These are phyloP conservation scores for Amaranthus tricolor DNA, from an alignment of 179 eudicot genomes.

Conservation along the genomic window DNA sequence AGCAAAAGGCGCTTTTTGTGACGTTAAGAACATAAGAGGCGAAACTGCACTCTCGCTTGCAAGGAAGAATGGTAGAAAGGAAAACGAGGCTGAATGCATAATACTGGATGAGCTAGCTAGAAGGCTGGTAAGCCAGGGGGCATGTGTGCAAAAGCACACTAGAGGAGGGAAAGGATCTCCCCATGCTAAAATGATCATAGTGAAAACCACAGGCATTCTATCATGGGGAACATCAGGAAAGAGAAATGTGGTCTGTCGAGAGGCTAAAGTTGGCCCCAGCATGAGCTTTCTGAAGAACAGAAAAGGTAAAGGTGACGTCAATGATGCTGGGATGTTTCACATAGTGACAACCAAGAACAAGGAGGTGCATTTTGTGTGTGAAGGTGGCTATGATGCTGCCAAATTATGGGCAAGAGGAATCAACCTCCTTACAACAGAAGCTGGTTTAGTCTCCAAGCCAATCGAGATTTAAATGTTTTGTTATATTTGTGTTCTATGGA, in stretches of 20 bases:
- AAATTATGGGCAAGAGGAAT: slow-evolving; percentile 92
- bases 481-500: slow-evolving; percentile 21
- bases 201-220: slow-evolving; percentile 26
- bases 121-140: slow-evolving; percentile 53
- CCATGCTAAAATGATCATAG: slow-evolving; percentile 53
- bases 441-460: slow-evolving; percentile 26
- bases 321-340: slow-evolving; percentile 60
- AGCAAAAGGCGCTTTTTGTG: slow-evolving; percentile 50
- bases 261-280: slow-evolving; percentile 35
- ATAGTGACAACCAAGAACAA: slow-evolving; percentile 71
- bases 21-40: slow-evolving; percentile 43
- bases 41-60: slow-evolving; percentile 74
- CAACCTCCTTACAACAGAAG: slow-evolving; percentile 64
- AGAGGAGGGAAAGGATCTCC: slow-evolving; percentile 76
- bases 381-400: slow-evolving; percentile 72
- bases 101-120: slow-evolving; percentile 69
- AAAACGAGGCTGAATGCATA: slow-evolving; percentile 43
- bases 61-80: slow-evolving; percentile 26
- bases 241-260: slow-evolving; percentile 42
- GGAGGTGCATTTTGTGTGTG: slow-evolving; percentile 85
- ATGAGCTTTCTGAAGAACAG: slow-evolving; percentile 31
- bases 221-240: slow-evolving; percentile 38
- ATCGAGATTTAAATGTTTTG: slow-evolving; percentile 8
- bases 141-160: slow-evolving; percentile 61
- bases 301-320: slow-evolving; percentile 48